Evolutionary conservation across 805 yeast genomes (phyloP).

Genomic region (Wickerhamiella australiensis): DNA sequence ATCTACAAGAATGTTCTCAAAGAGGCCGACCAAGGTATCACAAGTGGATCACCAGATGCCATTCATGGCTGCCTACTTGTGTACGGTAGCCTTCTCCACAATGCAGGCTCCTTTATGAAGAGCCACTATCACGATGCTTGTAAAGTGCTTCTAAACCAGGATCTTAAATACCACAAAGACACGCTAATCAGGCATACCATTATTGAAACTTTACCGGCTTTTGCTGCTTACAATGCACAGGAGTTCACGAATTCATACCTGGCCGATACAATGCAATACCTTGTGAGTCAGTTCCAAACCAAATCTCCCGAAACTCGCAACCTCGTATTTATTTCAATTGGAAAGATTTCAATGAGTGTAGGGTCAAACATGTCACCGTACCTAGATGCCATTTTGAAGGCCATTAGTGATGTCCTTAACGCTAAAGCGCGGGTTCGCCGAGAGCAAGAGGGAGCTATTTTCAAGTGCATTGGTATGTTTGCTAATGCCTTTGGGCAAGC

Average conservation of each 20-base stretch:
- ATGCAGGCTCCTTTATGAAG: constrained; percentile 60
- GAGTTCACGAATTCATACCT: constrained; percentile 69
- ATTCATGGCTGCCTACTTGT: constrained; percentile 83
- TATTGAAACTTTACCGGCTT: constrained; percentile 67
- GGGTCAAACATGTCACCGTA: constrained; percentile 78
- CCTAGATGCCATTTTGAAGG: constrained; percentile 74
- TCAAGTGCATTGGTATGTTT: constrained; percentile 75
- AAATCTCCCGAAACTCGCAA: constrained; percentile 67
- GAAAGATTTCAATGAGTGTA: constrained; percentile 66
- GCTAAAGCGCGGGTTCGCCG: constrained; percentile 48
- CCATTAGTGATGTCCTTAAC: constrained; percentile 61
- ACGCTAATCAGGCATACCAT: constrained; percentile 70
- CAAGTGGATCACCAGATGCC: constrained; percentile 42
- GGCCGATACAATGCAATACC: constrained; percentile 65
- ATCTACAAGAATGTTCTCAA: constrained; percentile 66
- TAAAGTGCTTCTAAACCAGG: constrained; percentile 44
- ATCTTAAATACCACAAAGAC: constrained; percentile 66
- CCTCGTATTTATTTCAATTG: constrained; percentile 66
- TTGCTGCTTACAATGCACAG: constrained; percentile 66
- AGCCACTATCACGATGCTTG: constrained; percentile 65
- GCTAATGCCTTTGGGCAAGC: constrained; percentile 90
- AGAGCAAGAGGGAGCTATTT: constrained; percentile 73
- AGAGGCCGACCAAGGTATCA: constrained; percentile 50
- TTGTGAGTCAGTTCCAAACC: constrained; percentile 51
- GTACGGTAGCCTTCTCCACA: constrained; percentile 60